Evolutionary conservation across 148 eudicot species (phyloP), one percentile per base, ranked within the genome.

Genomic region (Vaccinium myrtillus): DNA sequence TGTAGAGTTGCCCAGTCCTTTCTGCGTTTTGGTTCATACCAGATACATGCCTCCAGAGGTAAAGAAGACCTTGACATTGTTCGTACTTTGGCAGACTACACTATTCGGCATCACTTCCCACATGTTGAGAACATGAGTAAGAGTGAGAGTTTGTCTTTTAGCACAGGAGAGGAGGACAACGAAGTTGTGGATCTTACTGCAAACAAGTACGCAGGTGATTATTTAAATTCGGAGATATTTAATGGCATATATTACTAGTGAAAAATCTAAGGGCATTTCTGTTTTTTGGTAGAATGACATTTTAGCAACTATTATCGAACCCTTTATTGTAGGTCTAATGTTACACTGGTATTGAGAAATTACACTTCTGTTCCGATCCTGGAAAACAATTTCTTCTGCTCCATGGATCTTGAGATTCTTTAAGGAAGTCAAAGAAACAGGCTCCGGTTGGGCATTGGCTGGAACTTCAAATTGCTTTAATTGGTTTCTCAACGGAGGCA

Each of bases 1-100:
- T 97, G 99, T 88, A 93, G 99, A 93, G 99, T 95, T 85, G 96
- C 99, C 81, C 98, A 89, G 58, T 97, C 99, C 71, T 97, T 97
- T 91, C 85, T 97, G 77, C 99, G 99, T 21, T 97, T 97, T 90
- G 99, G 99, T 87, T 95, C 99, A 75, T 97, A 87, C 89, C 98
- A 97, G 84, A 79, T 97, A 86, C 99, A 97, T 91, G 99, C 98
- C 9, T 87, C 95, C 59, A 94, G 98, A 91, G 98, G 95, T 73
- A 92, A 93, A 81, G 98, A 94, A 82, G 98, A 94, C 84, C 91
- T 93, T 75, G 90, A 85, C 79, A 91, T 95, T 88, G 98, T 97
- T 73, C 93, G 94, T 69, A 86, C 85, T 79, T 91, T 97, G 86
- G 98, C 98, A 53, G 96, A 97, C 87, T 97, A 97, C 85, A 90